Evolutionary conservation across 2,329 filamentous ascomycete species (phyloP), one percentile per base, ranked within the genome.

Genomic region (Alternaria triticimaculans): DNA sequence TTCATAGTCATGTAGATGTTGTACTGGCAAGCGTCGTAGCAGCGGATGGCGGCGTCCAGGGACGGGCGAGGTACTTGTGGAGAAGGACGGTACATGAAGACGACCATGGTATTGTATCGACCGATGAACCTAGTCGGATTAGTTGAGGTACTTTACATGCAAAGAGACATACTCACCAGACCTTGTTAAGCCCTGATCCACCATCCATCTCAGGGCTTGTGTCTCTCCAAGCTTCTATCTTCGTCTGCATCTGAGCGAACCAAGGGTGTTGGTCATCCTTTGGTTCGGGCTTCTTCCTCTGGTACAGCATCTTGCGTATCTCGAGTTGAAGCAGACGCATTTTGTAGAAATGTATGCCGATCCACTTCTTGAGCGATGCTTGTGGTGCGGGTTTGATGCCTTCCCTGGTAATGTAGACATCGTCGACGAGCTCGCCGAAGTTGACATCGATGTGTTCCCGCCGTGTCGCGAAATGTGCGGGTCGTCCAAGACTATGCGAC

Each of bases 301-400:
- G 90, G 77, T 99, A 98, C 1, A 98, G 84, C 7, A 89, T 90
- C 62, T 94, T 88, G 61, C 94, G 87, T 46, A 97, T 96, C 80
- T 98, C 95, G 14, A 94, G 88, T 77, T 97, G 94, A 12, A 94
- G 84, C 62, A 96, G 81, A 59, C 93, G 87, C 93, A 97, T 96
- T 76, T 92, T 95, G 83, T 94, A 94, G 73, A 97, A 96, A 78
- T 99, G 95, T 65, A 97, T 94, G 3, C 93, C 90, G 25, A 97
- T 90, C 72, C 92, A 88, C 79, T 99, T 99, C 76, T 92, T 93
- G 69, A 94, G 86, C 41, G 92, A 93, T 2, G 88, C 85, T 6
- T 90, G 90, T 1, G 90, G 92, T 11, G 84, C 85, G 0, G 89
- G 86, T 21, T 89, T 82, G 60, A 97, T 91, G 3, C 93, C 94